A percentile compares a stretch with the other conserved stretches of the same genome.
Conservation (phyloP, 2,329 filamentous ascomycete species). For the Fusarium haematococcum region DNA sequence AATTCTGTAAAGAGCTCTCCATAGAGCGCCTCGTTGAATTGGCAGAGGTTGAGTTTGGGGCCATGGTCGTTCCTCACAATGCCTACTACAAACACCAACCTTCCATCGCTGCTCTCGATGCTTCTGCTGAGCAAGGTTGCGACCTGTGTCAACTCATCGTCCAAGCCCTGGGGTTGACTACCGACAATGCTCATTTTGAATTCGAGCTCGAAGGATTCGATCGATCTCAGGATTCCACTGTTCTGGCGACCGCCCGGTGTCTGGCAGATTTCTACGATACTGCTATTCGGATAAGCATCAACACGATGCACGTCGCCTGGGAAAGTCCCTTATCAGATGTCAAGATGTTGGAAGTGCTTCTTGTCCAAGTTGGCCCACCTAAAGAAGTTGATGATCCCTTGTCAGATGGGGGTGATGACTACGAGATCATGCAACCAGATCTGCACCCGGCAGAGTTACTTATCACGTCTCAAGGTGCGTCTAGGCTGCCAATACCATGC, state of each 20-base stretch:
- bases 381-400: background rate
- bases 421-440: background rate
- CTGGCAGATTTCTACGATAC: background rate
- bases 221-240: background rate
- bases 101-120: background rate
- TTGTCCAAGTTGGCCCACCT: background rate
- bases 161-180: background rate
- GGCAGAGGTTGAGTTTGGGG: background rate
- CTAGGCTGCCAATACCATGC: background rate
- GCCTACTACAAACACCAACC: background rate
- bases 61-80: background rate
- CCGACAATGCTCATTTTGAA: background rate
- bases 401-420: background rate
- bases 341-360: background rate
- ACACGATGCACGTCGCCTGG: background rate
- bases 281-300: background rate
- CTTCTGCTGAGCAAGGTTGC: background rate
- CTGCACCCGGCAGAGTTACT: background rate
- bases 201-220: background rate
- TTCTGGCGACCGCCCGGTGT: background rate
- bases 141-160: background rate
- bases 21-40: background rate
- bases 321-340: background rate
- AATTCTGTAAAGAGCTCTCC: background rate
- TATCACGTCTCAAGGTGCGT: background rate